Conservation (phyloP, 176 grass and related monocot genomes). For the Hsuehochloa calcarea region DNA sequence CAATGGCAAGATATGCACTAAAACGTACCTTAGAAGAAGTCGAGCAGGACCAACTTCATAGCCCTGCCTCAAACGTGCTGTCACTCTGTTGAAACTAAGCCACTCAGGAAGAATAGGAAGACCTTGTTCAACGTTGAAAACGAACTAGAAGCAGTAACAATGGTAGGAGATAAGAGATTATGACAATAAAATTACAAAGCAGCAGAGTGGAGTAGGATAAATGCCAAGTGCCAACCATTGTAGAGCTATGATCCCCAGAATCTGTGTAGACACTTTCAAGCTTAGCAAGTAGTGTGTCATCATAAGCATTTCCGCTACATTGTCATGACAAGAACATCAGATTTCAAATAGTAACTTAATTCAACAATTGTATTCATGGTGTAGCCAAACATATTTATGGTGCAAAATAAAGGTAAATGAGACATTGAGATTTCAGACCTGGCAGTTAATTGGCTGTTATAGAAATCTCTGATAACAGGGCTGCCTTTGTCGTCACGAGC, state of each 20-base stretch:
- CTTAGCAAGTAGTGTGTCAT: slow-evolving; percentile 80
- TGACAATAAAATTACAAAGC: neutral
- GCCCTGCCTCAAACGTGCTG: slow-evolving; percentile 58
- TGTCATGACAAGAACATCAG: slow-evolving; percentile 21
- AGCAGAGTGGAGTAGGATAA: neutral
- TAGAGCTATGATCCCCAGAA: slow-evolving; percentile 78
- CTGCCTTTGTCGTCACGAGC: slow-evolving; percentile 80
- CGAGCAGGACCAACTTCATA: slow-evolving; percentile 78
- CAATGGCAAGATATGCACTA: neutral
- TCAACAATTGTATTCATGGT: neutral
- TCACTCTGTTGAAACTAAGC: slow-evolving; percentile 91
- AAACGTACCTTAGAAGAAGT: slow-evolving; percentile 73
- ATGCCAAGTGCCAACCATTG: slow-evolving; percentile 59
- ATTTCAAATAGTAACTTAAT: slow-evolving; percentile 8
- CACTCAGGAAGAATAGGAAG: slow-evolving; percentile 78
- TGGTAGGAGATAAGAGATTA: slow-evolving; percentile 21
- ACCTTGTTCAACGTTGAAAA: slow-evolving; percentile 85
- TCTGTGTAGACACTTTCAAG: slow-evolving; percentile 92
- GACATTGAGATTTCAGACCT: slow-evolving; percentile 51
- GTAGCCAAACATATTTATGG: slow-evolving; percentile 7
- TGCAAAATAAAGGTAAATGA: slow-evolving; percentile 23
- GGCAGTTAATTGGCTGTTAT: slow-evolving; percentile 93
- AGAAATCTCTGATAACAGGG: slow-evolving; percentile 77
- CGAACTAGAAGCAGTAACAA: slow-evolving; percentile 55
- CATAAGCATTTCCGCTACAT: slow-evolving; percentile 82